These are phyloP conservation scores for Cutaneotrichosporon cavernicola DNA, from an alignment of 1,284 basidiomycete species.

Conservation along the genomic window DNA sequence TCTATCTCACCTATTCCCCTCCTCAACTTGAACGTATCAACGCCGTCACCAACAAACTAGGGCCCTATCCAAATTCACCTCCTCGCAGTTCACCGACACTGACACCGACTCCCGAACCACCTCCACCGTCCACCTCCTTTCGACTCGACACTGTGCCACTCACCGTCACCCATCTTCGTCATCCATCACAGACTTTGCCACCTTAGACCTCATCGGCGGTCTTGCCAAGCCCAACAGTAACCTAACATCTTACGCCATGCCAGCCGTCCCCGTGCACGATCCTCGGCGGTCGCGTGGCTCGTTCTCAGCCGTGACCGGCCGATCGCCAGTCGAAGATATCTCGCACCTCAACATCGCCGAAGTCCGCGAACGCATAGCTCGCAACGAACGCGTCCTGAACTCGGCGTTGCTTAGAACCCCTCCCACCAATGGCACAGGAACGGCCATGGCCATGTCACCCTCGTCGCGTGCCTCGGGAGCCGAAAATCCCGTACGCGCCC, in stretches of 20 bases:
- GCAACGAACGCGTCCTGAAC: conserved; percentile 42
- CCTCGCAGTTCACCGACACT: too few species aligned
- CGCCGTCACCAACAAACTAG: too few species aligned
- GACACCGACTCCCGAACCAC: too few species aligned
- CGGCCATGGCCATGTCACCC: neutral
- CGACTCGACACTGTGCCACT: too few species aligned
- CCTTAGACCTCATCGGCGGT: too few species aligned
- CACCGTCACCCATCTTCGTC: too few species aligned
- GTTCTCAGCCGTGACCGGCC: neutral
- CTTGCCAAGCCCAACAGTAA: too few species aligned
- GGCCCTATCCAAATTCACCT: too few species aligned
- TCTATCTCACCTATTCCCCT: too few species aligned
- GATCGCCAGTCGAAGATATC: conserved; percentile 33
- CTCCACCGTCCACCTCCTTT: too few species aligned
- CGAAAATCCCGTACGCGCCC: conserved; percentile 37
- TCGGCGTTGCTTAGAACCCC: conserved; percentile 32
- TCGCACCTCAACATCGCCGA: conserved; percentile 36
- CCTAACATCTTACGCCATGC: neutral
- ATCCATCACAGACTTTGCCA: too few species aligned
- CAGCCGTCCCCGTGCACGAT: conserved; percentile 6
- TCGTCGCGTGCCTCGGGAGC: neutral
- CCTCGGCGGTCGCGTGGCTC: conserved; percentile 9
- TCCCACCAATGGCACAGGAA: conserved; percentile 2
- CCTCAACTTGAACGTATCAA: too few species aligned
- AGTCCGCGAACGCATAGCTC: conserved; percentile 41